These are phyloP conservation scores for Citrus glauca DNA, from an alignment of 345 rosid genomes.

Conservation along the genomic window DNA sequence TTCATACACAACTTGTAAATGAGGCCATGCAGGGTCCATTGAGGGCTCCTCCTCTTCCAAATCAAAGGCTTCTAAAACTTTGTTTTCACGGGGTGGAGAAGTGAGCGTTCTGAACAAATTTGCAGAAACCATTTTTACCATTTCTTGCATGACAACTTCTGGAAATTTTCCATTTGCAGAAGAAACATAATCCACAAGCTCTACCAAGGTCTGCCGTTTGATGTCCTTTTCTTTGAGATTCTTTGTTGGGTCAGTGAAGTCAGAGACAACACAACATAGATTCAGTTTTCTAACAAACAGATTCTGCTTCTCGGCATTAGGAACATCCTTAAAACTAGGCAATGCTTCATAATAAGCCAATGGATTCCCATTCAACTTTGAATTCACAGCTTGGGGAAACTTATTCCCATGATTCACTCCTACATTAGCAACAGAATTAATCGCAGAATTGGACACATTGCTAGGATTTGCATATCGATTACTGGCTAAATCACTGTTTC, in stretches of 20 bases:
- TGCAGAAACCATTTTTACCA: conserved; percentile 56
- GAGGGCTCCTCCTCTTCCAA: conserved; percentile 81
- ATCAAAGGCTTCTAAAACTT: conserved; percentile 61
- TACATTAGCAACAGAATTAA: conserved; percentile 21
- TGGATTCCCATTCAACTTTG: conserved; percentile 48
- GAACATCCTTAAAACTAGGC: conserved; percentile 76
- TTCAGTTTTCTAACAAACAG: conserved; percentile 53
- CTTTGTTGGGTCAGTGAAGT: conserved; percentile 63
- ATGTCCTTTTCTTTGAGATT: conserved; percentile 71
- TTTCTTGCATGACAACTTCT: conserved; percentile 62
- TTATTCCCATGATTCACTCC: conserved; percentile 41
- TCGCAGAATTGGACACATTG: conserved; percentile 18
- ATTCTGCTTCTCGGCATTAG: conserved; percentile 62
- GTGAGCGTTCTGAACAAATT: conserved; percentile 71
- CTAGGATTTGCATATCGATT: conserved; percentile 31
- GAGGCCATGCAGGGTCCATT: conserved; percentile 83
- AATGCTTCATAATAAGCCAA: conserved; percentile 51
- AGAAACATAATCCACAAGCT: conserved; percentile 72
- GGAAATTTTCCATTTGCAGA: conserved; percentile 60
- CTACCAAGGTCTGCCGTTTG: conserved; percentile 68
- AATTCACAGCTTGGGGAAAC: conserved; percentile 36
- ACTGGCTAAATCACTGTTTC: conserved; percentile 33
- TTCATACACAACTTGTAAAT: conserved; percentile 76
- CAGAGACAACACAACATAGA: conserved; percentile 64
- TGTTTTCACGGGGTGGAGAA: conserved; percentile 60